Evolutionary conservation across 129 eudicot genomes (phyloP).

Genomic region (Erigeron canadensis): DNA sequence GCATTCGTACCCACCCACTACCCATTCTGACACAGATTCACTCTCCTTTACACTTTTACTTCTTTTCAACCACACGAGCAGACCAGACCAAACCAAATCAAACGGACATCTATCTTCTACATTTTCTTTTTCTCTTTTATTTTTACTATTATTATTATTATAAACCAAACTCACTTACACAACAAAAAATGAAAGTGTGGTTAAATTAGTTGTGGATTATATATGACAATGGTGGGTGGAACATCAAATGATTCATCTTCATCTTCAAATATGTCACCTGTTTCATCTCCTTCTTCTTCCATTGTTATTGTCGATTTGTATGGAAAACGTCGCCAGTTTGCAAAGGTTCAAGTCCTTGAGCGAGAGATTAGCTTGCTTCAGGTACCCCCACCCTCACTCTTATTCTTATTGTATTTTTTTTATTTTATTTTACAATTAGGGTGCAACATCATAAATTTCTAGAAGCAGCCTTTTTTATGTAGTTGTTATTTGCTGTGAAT

Average conservation of each 20-base stretch:
- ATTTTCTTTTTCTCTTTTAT: background rate
- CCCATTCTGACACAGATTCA: background rate
- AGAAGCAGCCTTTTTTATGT: too few species aligned
- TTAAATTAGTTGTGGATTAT: too few species aligned
- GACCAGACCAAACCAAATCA: background rate
- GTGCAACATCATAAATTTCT: too few species aligned
- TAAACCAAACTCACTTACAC: background rate
- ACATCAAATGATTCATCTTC: constrained; percentile 35
- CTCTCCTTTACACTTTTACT: background rate
- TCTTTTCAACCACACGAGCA: background rate
- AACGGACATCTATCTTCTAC: background rate
- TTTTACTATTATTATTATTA: background rate
- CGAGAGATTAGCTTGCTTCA: constrained; percentile 36
- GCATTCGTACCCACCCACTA: background rate
- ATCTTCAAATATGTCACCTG: constrained; percentile 34
- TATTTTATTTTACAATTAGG: background rate
- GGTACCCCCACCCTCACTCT: constrained; percentile 21
- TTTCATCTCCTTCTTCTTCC: constrained; percentile 28
- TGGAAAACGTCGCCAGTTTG: constrained; percentile 38
- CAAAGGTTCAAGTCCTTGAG: constrained; percentile 40
- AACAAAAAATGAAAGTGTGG: background rate
- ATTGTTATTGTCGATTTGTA: constrained; percentile 33
- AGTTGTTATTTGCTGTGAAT: too few species aligned
- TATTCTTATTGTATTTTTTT: background rate
- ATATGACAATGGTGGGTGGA: constrained; percentile 8